Evolutionary conservation across 345 rosid species (phyloP), one percentile per base, ranked within the genome.

Genomic region (Populus davidiana): DNA sequence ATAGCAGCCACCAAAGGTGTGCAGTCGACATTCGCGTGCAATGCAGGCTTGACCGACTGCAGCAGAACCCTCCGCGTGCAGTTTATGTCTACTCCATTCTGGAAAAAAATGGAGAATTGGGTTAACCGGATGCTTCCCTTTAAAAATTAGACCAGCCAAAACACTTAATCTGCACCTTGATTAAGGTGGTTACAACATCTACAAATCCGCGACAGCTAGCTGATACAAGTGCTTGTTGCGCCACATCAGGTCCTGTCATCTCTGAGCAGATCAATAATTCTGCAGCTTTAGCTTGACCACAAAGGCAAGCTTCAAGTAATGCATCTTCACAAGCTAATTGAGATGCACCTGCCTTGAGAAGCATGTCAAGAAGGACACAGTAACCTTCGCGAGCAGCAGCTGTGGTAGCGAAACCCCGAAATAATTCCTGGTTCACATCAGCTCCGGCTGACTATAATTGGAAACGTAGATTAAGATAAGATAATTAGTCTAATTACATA

Each of bases 321-420:
- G 87, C 85, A 67, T 71, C 73, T 75, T 85, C 81, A 44, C 85
- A 81, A 36, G 87, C 83, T n/a, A 69, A 67, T 59, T 75, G 75
- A 21, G 85, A 85, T 35, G 87, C 85, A 33, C 81, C 87, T 70
- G 83, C 87, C 79, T 85, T 85, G 75, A 85, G 79, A 38, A 85
- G 81, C 79, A 85, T 79, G 27, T 85, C 81, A 9, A 85, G 85
- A 71, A 85, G 76, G 52, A 75, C 69, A 49, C 75, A 70, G 8
- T 84, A 83, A 35, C 83, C 87, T 82, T 85, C 81, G 6, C 83
- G 81, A 73, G 87, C 83, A 18, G 87, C 87, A 3, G 87, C 87
- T 20, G 83, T 84, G 54, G 85, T 79, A 27, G 87, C 87, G 77
- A 73, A 85, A 18, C 87, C 87, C 63, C 85, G 52, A 73, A 85